Base-by-base conservation (phyloP, 108 stramenopile species). In the Cylindrotheca closterium region DNA sequence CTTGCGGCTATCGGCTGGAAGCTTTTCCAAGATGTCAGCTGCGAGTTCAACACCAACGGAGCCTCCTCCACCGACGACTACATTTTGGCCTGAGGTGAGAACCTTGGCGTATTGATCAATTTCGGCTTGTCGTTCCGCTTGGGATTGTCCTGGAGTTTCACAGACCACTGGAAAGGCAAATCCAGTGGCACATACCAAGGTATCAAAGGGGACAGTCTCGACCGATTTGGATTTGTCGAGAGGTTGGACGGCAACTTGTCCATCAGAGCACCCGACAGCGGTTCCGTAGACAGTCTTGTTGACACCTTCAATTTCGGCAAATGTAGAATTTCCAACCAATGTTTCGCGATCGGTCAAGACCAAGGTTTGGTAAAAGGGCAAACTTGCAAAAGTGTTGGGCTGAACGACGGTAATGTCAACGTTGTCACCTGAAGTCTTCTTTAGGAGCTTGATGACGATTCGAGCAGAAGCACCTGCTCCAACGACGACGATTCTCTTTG, bases 401-500 rank as follows among this genome's bases (percentile, higher is more conserved):
- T 57, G 55, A 57, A 57, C 21, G 2, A 57, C 21, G 30, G 55
- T 57, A 21, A 57, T 57, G 3, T 57, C 30, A 1, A 17, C 2
- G 3, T 30, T 17, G 1, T 32, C 18, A 19, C 1, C 31, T 27
- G 18, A n/a, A 32, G 29, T 30, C n/a, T n/a, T n/a, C 26, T 31
- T 27, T 12, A 57, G 55, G 18, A n/a, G 17, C 28, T 57, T 57
- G 23, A 30, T 32, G 29, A 57, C 2, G n/a, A 32, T 1, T 8
- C 55, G 55, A 31, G 55, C 55, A 15, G 55, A 27, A 27, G 29
- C 55, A 32, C 55, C 55, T 19, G 55, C 55, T n/a, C 55, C 55
- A 1, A 57, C 55, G 31, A 57, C 21, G 12, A 57, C 55, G 31
- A 57, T 27, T 30, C 55, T 22, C 17, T 30, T 30, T n/a, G n/a